Evolutionary conservation across 2,329 filamentous ascomycete species (phyloP).

Genomic region (Clonostachys sp.): DNA sequence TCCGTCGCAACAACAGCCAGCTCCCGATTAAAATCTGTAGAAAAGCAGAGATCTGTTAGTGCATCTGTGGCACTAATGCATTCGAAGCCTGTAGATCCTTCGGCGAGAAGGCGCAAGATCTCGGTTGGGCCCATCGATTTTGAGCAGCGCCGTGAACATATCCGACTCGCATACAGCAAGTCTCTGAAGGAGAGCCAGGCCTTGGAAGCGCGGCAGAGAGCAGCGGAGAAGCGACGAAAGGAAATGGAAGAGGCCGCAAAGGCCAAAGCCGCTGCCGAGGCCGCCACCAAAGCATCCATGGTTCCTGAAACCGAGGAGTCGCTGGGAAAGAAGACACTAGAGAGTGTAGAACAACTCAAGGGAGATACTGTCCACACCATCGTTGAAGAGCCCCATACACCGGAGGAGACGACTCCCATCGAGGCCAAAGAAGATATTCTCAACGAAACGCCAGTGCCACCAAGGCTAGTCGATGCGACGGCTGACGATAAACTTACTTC

Average conservation of each 20-base stretch:
- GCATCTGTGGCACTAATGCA: not conserved
- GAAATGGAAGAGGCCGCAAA: constrained; percentile 42
- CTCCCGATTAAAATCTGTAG: constrained; percentile 61
- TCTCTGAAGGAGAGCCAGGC: constrained; percentile 73
- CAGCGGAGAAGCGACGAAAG: constrained; percentile 45
- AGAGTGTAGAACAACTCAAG: no score
- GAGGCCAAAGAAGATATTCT: no score
- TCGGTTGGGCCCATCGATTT: constrained; percentile 77
- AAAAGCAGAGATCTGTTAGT: constrained; percentile 26
- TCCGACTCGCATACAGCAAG: constrained; percentile 80
- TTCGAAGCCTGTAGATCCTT: constrained; percentile 28
- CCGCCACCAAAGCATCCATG: constrained; percentile 1
- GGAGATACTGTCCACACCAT: no score
- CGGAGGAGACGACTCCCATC: no score
- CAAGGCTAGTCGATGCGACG: no score
- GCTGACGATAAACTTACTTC: no score
- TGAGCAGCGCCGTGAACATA: constrained; percentile 73
- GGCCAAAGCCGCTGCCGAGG: constrained; percentile 26
- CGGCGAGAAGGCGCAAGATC: constrained; percentile 43
- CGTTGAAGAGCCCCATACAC: no score
- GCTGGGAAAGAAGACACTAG: no score
- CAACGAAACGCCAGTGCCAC: not conserved
- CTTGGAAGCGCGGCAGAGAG: constrained; percentile 45
- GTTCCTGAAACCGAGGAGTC: no score
- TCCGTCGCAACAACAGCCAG: constrained; percentile 69